Base-by-base conservation (phyloP, 495 filamentous ascomycete genomes). In the Aspergillus ellipticus region DNA sequence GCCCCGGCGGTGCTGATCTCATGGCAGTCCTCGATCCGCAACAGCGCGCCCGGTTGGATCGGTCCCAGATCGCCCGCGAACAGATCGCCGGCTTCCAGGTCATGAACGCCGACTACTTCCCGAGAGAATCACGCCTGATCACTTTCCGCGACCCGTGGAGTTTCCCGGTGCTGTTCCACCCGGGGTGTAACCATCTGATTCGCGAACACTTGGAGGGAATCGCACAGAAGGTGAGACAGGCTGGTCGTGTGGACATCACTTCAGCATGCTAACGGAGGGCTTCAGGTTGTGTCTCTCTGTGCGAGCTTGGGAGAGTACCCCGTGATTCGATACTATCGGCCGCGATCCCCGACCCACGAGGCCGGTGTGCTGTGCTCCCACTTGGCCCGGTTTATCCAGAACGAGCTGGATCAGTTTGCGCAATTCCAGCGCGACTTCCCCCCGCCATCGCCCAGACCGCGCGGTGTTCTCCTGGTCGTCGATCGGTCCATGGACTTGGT, bases 91-190 rank as follows among this genome's bases (percentile, higher is more conserved):
- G 77, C 41, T 86, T 88, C 63, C 81, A 83, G 35, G 85, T 88
- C 15, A 78, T 97, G 57, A 88, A 89, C 33, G 76, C 96, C 69
- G 88, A 96, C 68, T 98, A 82, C 68, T 93, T 85, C 67, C 92
- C 94, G 20, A 84, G 89, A 54, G 94, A 98, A 74, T 96, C 95
- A 11, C 89, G 90, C 63, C 71, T 98, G 29, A 76, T 96, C 57
- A 96, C 90, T 1, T 96, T 97, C 58, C 80, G 88, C 53, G 94
- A 97, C 68, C 93, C 95, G 0, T 95, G 85, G 80, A 96, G 92
- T 71, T 97, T 97, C 66, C 92, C 90, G 3, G 81, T 93, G 10
- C 73, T 98, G 49, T 98, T 87, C 75, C 92, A 97, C 67, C 93
- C 94, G 10, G 82, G 79, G 47, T 97, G 95, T 71, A 93, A 92